Conservation (phyloP, 1,284 basidiomycete species). For the Apiotrichum montevideense region DNA sequence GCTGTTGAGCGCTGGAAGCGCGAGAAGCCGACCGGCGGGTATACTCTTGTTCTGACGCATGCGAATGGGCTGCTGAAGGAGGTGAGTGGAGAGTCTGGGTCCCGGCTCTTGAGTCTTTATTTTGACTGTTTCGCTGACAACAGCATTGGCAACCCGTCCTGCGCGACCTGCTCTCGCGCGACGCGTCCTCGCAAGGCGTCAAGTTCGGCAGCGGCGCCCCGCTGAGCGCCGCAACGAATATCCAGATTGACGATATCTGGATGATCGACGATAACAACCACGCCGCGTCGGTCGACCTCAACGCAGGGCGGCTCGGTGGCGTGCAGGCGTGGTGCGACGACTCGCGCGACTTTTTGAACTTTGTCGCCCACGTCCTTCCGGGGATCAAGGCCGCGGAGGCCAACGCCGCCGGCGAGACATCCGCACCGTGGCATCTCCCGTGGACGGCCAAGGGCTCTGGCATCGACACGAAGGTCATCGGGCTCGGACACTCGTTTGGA, state of each 20-base stretch:
- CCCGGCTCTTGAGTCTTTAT: no score
- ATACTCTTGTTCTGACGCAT: conserved; percentile 14
- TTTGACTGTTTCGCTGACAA: conserved; percentile 49
- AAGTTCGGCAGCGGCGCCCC: conserved; percentile 7
- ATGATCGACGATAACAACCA: conserved; percentile 69
- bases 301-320: conserved; percentile 52
- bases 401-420: background rate
- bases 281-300: conserved; percentile 65
- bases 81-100: conserved; percentile 47
- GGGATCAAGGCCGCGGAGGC: conserved; percentile 2
- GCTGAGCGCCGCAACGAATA: background rate
- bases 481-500: conserved; percentile 8
- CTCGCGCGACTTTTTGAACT: conserved; percentile 46
- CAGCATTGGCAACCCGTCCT: conserved; percentile 59
- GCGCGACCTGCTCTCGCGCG: conserved; percentile 44
- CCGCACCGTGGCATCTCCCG: conserved; percentile 32
- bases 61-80: conserved; percentile 46
- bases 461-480: conserved; percentile 4
- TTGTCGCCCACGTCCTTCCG: conserved; percentile 46
- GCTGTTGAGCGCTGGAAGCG: conserved; percentile 20
- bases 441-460: conserved; percentile 35
- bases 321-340: conserved; percentile 40
- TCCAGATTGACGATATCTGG: conserved; percentile 67
- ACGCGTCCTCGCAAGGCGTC: background rate
- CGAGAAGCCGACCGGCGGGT: conserved; percentile 3